phyloP scores from a whole-genome alignment of 1,284 basidiomycete species.

The Ceratobasidium sp. region DNA sequence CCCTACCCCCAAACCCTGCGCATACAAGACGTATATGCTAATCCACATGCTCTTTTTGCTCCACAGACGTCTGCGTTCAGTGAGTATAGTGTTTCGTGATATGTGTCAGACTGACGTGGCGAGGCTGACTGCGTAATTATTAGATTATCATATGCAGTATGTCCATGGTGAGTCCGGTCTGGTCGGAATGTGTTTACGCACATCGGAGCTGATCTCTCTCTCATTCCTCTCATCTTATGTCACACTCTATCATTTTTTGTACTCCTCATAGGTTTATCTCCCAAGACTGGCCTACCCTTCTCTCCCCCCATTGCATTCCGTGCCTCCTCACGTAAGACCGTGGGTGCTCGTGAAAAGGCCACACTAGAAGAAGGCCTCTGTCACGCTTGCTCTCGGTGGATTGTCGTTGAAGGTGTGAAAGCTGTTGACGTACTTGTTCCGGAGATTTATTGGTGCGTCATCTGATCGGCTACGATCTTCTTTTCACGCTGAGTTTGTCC shows the following conservation, averaged over 20 bases:
- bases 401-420: constrained; percentile 73
- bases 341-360: constrained; percentile 63
- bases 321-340: constrained; percentile 54
- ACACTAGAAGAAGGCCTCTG: constrained; percentile 72
- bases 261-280: constrained; percentile 61
- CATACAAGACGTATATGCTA: constrained; percentile 35
- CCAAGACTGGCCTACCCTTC: constrained; percentile 68
- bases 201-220: not conserved
- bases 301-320: constrained; percentile 74
- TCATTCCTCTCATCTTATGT: not conserved
- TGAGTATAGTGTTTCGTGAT: constrained; percentile 43
- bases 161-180: constrained; percentile 61
- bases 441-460: constrained; percentile 71
- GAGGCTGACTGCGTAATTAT: constrained; percentile 16
- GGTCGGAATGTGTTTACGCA: not conserved
- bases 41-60: not conserved
- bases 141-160: constrained; percentile 78
- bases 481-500: not conserved
- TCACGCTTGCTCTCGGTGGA: constrained; percentile 75
- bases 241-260: not conserved
- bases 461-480: not conserved
- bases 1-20: constrained; percentile 7
- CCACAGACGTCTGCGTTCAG: constrained; percentile 39
- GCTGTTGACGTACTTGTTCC: constrained; percentile 70
- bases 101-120: not conserved